A percentile compares a stretch with the other conserved stretches of the same genome.
These are phyloP conservation scores for Lumnitzera littorea DNA, from an alignment of 345 rosid species.

Conservation along the genomic window DNA sequence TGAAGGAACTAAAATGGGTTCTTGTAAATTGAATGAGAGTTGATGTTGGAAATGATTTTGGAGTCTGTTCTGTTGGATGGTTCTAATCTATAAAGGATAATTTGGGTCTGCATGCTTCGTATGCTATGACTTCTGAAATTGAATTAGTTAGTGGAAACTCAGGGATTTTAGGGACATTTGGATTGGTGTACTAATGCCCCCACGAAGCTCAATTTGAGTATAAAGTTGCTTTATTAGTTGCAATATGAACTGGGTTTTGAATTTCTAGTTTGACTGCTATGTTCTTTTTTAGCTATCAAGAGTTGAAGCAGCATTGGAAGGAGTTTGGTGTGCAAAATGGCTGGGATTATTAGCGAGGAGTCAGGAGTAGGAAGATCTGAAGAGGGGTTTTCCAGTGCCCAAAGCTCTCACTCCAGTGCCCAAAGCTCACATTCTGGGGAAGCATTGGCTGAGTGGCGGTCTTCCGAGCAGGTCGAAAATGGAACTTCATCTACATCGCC, in stretches of 20 bases:
- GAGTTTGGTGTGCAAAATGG: conserved; percentile 50
- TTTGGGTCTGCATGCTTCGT: too few species aligned
- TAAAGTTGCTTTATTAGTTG: too few species aligned
- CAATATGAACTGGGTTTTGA: neutral
- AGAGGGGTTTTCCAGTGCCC: conserved; percentile 55
- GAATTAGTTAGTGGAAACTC: too few species aligned
- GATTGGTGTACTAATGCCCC: too few species aligned
- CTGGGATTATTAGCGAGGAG: conserved; percentile 55
- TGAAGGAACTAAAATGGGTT: too few species aligned
- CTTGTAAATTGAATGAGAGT: too few species aligned
- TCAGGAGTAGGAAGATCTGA: conserved; percentile 60
- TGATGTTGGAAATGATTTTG: too few species aligned
- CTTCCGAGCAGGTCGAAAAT: conserved; percentile 87
- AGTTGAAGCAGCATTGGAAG: conserved; percentile 26
- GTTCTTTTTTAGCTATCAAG: conserved; percentile 17
- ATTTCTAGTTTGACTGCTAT: conserved; percentile 3
- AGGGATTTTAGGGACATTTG: too few species aligned
- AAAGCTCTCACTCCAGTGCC: conserved; percentile 49
- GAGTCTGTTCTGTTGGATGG: too few species aligned
- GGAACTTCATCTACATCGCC: conserved; percentile 87
- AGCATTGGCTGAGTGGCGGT: conserved; percentile 86
- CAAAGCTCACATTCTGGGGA: conserved; percentile 64
- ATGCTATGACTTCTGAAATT: too few species aligned
- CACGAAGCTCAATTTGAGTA: too few species aligned
- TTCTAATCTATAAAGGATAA: too few species aligned